These are phyloP conservation scores for Sugiyamaella grinbergsii DNA, from an alignment of 1,139 yeast genomes.

Conservation along the genomic window DNA sequence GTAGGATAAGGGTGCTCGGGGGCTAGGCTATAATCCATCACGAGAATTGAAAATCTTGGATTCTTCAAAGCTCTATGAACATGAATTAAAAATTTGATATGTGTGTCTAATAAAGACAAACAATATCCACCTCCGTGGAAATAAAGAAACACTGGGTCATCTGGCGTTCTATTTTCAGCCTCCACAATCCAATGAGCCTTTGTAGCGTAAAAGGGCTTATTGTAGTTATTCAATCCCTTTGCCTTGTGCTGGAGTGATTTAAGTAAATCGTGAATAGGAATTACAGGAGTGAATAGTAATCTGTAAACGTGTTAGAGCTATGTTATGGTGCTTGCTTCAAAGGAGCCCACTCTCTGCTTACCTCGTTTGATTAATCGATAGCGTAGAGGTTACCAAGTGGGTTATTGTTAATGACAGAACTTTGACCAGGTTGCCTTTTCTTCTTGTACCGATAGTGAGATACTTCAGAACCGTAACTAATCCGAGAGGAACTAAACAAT, in stretches of 20 bases:
- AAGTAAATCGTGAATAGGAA: slow-evolving; percentile 10
- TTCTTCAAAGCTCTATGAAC: slow-evolving; percentile 46
- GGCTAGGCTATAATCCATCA: slow-evolving; percentile 48
- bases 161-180: slow-evolving; percentile 28
- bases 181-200: slow-evolving; percentile 33
- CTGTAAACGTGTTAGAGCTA: slow-evolving; percentile 7
- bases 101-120: slow-evolving; percentile 42
- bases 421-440: slow-evolving; percentile 19
- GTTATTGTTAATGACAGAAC: slow-evolving; percentile 18
- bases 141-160: slow-evolving; percentile 36
- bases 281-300: slow-evolving; percentile 17
- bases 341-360: no score
- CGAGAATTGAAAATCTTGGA: slow-evolving; percentile 38
- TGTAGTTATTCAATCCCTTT: slow-evolving; percentile 16
- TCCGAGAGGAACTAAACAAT: slow-evolving; percentile 6
- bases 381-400: slow-evolving; percentile 12
- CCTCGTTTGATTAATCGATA: slow-evolving; percentile 20
- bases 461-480: slow-evolving; percentile 16
- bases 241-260: slow-evolving; percentile 10
- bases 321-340: no score
- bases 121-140: slow-evolving; percentile 51
- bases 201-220: slow-evolving; percentile 10
- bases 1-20: slow-evolving; percentile 45
- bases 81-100: slow-evolving; percentile 35
- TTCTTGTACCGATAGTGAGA: slow-evolving; percentile 18